These are phyloP conservation scores for Scheffersomyces amazonensis DNA, from an alignment of 805 yeast species.

Conservation along the genomic window DNA sequence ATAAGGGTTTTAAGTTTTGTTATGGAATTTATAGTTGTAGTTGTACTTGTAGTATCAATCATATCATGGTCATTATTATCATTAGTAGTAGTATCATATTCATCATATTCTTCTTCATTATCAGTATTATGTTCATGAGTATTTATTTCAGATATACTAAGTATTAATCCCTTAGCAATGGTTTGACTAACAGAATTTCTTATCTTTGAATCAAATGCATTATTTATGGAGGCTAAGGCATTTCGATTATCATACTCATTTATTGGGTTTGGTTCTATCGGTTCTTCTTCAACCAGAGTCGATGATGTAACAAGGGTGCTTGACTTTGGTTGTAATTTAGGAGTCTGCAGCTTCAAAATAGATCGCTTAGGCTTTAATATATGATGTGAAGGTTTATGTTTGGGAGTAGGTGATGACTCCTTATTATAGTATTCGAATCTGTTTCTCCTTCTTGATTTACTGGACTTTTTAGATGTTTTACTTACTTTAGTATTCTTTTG, in stretches of 20 bases:
- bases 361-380: constrained; percentile 38
- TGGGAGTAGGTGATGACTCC: constrained; percentile 31
- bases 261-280: neutral
- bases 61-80: neutral
- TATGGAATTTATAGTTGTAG: neutral
- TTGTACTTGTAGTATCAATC: neutral
- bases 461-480: constrained; percentile 1
- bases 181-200: constrained; percentile 5
- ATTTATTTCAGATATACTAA: neutral
- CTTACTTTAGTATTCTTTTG: constrained; percentile 11
- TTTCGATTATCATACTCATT: constrained; percentile 2
- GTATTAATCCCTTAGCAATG: constrained; percentile 7
- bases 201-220: constrained; percentile 6
- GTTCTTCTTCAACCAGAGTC: neutral
- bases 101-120: neutral
- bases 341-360: constrained; percentile 25
- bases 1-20: neutral
- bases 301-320: neutral
- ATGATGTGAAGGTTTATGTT: constrained; percentile 42
- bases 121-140: neutral
- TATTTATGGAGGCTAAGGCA: constrained; percentile 8
- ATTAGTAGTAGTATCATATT: neutral
- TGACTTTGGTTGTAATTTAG: neutral
- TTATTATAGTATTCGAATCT: neutral
- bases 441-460: constrained; percentile 1